These are phyloP conservation scores for Tylopilus sp. DNA, from an alignment of 768 basidiomycete genomes.

Conservation along the genomic window DNA sequence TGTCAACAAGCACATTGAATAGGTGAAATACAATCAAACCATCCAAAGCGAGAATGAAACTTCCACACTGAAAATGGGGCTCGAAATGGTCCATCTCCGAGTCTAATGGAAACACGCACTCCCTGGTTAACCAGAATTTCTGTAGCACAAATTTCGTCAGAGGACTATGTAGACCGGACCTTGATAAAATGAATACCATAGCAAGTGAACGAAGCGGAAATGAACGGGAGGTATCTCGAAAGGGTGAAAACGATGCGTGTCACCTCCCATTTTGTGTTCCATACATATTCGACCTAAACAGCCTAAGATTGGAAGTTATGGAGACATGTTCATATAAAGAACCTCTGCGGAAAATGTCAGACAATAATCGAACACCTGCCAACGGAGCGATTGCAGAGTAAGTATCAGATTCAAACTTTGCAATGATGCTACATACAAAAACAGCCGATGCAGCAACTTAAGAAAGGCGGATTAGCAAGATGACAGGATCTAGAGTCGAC, in stretches of 20 bases:
- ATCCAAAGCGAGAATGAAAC: slow-evolving; percentile 16
- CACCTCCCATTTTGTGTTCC: slow-evolving; percentile 23
- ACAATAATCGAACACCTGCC: slow-evolving; percentile 22
- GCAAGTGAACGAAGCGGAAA: slow-evolving; percentile 15
- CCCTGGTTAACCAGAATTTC: slow-evolving; percentile 1
- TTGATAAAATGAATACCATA: slow-evolving; percentile 15
- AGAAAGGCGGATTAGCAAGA: background rate
- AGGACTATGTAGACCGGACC: background rate
- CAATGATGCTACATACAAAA: slow-evolving; percentile 9
- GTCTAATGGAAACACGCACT: slow-evolving; percentile 1
- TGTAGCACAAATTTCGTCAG: background rate
- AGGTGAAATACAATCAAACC: slow-evolving; percentile 1
- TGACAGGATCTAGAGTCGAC: background rate
- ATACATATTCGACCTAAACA: slow-evolving; percentile 20
- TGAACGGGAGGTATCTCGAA: slow-evolving; percentile 27
- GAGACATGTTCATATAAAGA: background rate
- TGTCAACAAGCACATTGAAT: background rate
- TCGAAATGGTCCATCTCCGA: background rate
- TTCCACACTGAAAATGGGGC: slow-evolving; percentile 16
- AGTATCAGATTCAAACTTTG: background rate
- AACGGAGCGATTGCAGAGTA: background rate
- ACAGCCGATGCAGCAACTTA: slow-evolving; percentile 19
- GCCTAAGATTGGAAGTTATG: background rate
- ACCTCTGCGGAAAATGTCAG: slow-evolving; percentile 25
- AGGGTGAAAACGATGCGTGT: slow-evolving; percentile 25